Conservation (phyloP, 352 stramenopile genomes). For the Phytophthora vignae region DNA sequence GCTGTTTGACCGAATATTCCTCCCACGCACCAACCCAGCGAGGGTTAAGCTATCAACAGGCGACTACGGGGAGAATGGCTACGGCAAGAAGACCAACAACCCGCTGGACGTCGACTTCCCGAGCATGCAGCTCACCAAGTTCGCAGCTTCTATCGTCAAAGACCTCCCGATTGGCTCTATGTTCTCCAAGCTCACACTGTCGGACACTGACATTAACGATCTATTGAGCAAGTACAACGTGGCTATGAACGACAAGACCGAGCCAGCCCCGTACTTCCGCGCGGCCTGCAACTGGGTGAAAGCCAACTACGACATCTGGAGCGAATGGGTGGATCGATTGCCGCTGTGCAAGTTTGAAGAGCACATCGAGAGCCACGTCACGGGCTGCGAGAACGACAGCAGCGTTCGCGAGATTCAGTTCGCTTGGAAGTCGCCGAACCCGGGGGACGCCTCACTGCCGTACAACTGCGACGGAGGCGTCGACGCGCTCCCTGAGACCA, state of each 20-base stretch:
- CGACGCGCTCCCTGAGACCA: slow-evolving; percentile 23
- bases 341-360: slow-evolving; percentile 42
- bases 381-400: slow-evolving; percentile 35
- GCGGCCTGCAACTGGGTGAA: slow-evolving; percentile 62
- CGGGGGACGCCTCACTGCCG: slow-evolving; percentile 38
- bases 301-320: slow-evolving; percentile 60
- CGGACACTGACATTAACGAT: slow-evolving; percentile 50
- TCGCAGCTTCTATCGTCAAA: slow-evolving; percentile 37
- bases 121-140: slow-evolving; percentile 44
- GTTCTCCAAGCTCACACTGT: slow-evolving; percentile 43
- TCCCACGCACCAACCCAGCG: slow-evolving; percentile 44
- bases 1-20: slow-evolving; percentile 50
- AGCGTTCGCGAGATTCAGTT: slow-evolving; percentile 40
- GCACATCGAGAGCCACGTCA: slow-evolving; percentile 38
- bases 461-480: slow-evolving; percentile 59
- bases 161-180: slow-evolving; percentile 30
- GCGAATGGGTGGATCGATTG: slow-evolving; percentile 49
- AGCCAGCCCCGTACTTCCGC: slow-evolving; percentile 43
- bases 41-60: slow-evolving; percentile 40
- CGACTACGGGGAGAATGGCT: slow-evolving; percentile 60
- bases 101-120: slow-evolving; percentile 57
- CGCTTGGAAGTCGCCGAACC: slow-evolving; percentile 48
- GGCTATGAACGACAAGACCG: slow-evolving; percentile 3
- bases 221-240: slow-evolving; percentile 41
- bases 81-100: slow-evolving; percentile 53